Evolutionary conservation across 495 filamentous ascomycete species (phyloP), one percentile per base, ranked within the genome.

Genomic region (Sporormia fimetaria): DNA sequence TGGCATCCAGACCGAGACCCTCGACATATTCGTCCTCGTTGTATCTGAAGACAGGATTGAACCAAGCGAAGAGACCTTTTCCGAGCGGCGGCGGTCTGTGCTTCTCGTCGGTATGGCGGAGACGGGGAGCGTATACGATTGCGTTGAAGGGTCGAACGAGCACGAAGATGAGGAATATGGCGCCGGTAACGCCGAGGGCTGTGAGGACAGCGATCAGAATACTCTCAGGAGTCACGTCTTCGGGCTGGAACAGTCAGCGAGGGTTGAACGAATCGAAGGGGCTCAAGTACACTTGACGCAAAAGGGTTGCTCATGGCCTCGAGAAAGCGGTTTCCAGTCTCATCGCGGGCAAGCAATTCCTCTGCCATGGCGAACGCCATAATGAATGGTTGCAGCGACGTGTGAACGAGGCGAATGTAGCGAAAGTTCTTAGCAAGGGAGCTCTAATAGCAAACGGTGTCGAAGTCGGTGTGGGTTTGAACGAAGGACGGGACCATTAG

Each of bases 51-150:
- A 98, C 66, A 0, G 92, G 87, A 28, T 63, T 63, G 21, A 88
- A 52, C 90, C 90, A 98, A 27, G 84, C 75, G 52, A 94, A 82
- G 23, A 87, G 57, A 12, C 87, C 83, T 54, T 79, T 92, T 25
- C 81, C 84, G 47, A 95, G 71, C 14, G 75, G 75, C n/a, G 90
- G 90, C n/a, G 90, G 90, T 16, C 82, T 70, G 67, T 94, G 87
- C 65, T 84, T 88, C 45, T 81, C 74, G 57, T 98, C 86, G 49
- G 83, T 84, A 68, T 94, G 79, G 54, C 90, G 92, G 46, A 92
- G 69, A 53, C 94, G 92, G 25, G 90, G 90, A 3, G 92, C 87
- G 61, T 98, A 98, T 28, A 96, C 86, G 49, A 85, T 67, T 28
- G 74, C 77, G 56, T 96, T 87, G 57, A 84, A 85, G 3, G 92